phyloP scores from a whole-genome alignment of 768 basidiomycete species.

The Boletus barrowsii region DNA sequence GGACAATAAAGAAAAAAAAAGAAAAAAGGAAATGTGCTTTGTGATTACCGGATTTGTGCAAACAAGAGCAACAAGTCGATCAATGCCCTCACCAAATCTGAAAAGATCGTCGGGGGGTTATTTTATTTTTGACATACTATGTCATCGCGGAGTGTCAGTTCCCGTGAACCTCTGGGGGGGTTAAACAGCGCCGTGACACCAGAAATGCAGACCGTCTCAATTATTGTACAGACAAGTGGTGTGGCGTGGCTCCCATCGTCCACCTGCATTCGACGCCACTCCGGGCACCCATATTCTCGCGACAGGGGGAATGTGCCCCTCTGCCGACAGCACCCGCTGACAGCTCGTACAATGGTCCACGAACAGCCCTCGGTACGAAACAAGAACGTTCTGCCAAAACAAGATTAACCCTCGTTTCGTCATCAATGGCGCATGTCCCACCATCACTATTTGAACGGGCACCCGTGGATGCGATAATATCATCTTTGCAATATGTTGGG shows the following conservation, averaged over 20 bases:
- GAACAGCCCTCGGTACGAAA: constrained; percentile 60
- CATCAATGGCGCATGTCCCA: constrained; percentile 17
- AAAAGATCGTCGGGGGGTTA: constrained; percentile 14
- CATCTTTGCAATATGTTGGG: constrained; percentile 64
- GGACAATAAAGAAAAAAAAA: constrained; percentile 6
- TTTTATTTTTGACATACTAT: constrained; percentile 19
- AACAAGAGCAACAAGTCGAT: constrained; percentile 25
- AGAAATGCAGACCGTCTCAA: constrained; percentile 11
- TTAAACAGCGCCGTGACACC: neutral
- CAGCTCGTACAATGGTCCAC: constrained; percentile 58
- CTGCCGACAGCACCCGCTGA: constrained; percentile 61
- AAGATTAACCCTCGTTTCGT: neutral
- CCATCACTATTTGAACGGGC: constrained; percentile 53
- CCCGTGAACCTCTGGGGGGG: neutral
- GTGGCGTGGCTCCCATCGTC: constrained; percentile 53
- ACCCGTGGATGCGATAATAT: constrained; percentile 52
- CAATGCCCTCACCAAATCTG: constrained; percentile 1
- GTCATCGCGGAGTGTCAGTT: constrained; percentile 25
- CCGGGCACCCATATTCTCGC: constrained; percentile 50
- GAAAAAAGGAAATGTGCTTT: neutral
- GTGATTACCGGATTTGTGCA: constrained; percentile 17
- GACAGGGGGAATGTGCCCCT: constrained; percentile 72
- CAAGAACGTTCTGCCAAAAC: constrained; percentile 43
- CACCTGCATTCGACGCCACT: constrained; percentile 7
- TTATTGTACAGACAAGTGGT: constrained; percentile 36